Evolutionary conservation across 495 filamentous ascomycete species (phyloP), one percentile per base, ranked within the genome.

Genomic region (Diplogelasinospora grovesii): DNA sequence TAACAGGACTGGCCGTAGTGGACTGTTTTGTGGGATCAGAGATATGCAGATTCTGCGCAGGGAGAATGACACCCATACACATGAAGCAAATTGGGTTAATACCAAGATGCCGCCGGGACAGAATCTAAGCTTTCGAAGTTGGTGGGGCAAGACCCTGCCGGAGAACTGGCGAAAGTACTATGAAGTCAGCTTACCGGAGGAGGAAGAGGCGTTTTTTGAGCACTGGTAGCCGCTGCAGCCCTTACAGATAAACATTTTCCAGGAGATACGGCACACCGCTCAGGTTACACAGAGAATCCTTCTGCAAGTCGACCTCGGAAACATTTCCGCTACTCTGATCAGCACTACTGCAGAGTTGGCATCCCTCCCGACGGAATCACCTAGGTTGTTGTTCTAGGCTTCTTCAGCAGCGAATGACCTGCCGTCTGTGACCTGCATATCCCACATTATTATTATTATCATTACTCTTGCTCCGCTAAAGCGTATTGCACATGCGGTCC

Each of bases 11-110:
- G 52, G 52, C 3, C 47, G 58, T 16, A 59, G 46, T 22, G 59
- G 51, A n/a, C 38, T 60, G 49, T 60, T 57, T 38, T 58, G 59
- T 30, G 56, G 54, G n/a, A 45, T 60, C 15, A 41, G 59, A n/a
- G 55, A 54, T 20, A 48, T 62, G 51, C 59, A 62, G 40, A 39
- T 48, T 11, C 45, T 61, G 13, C 36, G 38, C 22, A 15, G 19
- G 21, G 42, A 37, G 18, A 29, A n/a, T n/a, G n/a, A n/a, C n/a
- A n/a, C n/a, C n/a, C n/a, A n/a, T n/a, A n/a, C n/a, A n/a, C n/a
- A n/a, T n/a, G n/a, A n/a, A n/a, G n/a, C 24, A 13, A 58, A 61
- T 38, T 61, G 54, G 57, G 46, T 51, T 36, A 58, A 61, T 22
- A 54, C 54, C 13, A 49, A 46, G 29, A 53, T 58, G 20, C 57